Conservation (phyloP, 352 stramenopile species). For the Globisporangium uncinulatum region DNA sequence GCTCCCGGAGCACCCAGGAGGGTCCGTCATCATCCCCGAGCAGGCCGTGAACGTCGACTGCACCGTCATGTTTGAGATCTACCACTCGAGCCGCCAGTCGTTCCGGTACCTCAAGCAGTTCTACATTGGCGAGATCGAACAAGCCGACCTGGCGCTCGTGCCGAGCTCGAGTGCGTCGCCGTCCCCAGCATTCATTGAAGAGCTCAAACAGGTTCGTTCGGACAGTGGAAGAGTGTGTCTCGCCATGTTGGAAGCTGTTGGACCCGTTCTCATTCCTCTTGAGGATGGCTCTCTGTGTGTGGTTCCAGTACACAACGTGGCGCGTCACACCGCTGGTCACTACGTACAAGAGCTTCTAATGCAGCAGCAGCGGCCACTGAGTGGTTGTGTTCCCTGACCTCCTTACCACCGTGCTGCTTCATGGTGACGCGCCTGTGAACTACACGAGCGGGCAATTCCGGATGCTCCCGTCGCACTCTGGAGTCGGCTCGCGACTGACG, state of each 20-base stretch:
- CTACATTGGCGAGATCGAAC: conserved; percentile 84
- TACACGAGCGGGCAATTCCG: conserved; percentile 44
- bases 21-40: conserved; percentile 75
- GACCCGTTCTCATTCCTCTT: background rate
- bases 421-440: background rate
- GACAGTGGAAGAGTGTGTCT: background rate
- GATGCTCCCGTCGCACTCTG: conserved; percentile 30
- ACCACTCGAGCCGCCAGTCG: conserved; percentile 87
- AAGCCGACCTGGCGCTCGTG: conserved; percentile 48
- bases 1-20: conserved; percentile 83
- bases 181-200: conserved; percentile 67
- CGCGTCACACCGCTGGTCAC: conserved; percentile 54
- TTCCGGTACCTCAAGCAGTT: conserved; percentile 91
- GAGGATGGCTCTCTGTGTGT: background rate
- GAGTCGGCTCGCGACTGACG: conserved; percentile 38
- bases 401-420: too few species aligned
- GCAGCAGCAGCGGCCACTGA: background rate
- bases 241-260: background rate
- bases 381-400: background rate
- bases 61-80: conserved; percentile 90
- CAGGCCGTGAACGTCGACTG: conserved; percentile 87
- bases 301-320: conserved; percentile 68
- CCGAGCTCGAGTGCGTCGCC: conserved; percentile 42
- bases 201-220: conserved; percentile 48
- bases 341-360: conserved; percentile 82